Conservation (phyloP, 2,329 filamentous ascomycete genomes). For the Aspergillus sp. region DNA sequence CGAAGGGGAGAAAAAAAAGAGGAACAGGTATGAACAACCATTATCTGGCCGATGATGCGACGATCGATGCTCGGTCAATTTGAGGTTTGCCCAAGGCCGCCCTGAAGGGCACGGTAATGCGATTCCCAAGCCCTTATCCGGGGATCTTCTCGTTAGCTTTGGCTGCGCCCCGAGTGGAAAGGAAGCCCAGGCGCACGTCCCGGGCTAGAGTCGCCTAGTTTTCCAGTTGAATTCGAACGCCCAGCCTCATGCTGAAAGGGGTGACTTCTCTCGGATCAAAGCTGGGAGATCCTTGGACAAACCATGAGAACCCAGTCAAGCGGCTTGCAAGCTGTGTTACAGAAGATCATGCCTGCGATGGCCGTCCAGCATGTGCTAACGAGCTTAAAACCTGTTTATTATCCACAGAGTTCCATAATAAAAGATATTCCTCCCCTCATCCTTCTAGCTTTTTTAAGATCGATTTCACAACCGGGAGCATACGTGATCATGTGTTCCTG, state of each 20-base stretch:
- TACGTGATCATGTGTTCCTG: too few relatives aligned
- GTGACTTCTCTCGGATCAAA: not conserved
- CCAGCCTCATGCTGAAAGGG: not conserved
- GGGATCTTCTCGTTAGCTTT: not conserved
- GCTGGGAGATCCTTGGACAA: not conserved
- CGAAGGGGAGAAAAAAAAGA: not conserved
- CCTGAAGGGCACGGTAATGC: not conserved
- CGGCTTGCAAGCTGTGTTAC: not conserved
- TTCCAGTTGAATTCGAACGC: not conserved
- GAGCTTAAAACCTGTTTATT: too few relatives aligned
- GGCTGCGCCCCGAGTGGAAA: not conserved
- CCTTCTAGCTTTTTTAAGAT: too few relatives aligned
- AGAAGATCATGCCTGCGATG: not conserved
- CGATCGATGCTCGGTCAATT: not conserved
- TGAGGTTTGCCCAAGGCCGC: not conserved
- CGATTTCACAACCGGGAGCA: too few relatives aligned
- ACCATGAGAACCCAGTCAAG: not conserved
- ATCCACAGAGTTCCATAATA: too few relatives aligned
- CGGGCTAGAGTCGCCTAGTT: not conserved
- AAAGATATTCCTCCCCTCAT: too few relatives aligned
- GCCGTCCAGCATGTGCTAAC: too few relatives aligned
- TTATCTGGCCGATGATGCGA: not conserved
- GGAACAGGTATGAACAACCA: not conserved
- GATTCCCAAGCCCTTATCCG: not conserved
- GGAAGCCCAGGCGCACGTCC: not conserved